Evolutionary conservation across 2,329 filamentous ascomycete species (phyloP).

Genomic region (Diplodia mutila): DNA sequence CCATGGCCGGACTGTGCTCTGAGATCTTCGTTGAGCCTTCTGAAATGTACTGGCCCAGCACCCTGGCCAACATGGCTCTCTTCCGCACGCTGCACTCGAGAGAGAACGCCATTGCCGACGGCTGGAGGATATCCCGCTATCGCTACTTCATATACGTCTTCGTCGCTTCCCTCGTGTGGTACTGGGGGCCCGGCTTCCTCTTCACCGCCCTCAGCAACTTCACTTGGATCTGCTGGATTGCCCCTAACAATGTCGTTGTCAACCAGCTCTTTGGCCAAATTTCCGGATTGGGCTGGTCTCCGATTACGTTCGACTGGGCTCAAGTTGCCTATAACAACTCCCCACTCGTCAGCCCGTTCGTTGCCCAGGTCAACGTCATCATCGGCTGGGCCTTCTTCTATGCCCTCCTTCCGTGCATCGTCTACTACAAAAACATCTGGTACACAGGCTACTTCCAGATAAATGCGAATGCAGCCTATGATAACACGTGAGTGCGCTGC

Average conservation of each 20-base stretch:
- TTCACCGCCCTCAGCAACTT: slow-evolving; percentile 72
- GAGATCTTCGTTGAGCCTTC: slow-evolving; percentile 51
- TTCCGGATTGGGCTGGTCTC: slow-evolving; percentile 69
- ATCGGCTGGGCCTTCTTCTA: slow-evolving; percentile 40
- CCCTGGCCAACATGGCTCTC: slow-evolving; percentile 67
- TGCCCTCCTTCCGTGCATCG: slow-evolving; percentile 38
- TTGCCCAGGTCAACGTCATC: slow-evolving; percentile 39
- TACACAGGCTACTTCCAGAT: slow-evolving; percentile 43
- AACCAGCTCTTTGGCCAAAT: slow-evolving; percentile 75
- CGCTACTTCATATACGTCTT: slow-evolving; percentile 66
- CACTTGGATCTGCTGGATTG: slow-evolving; percentile 69
- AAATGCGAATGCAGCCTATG: slow-evolving; percentile 39
- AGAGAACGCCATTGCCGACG: slow-evolving; percentile 61
- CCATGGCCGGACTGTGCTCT: slow-evolving; percentile 35
- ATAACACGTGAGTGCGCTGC: slow-evolving; percentile 37
- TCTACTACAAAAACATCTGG: slow-evolving; percentile 38
- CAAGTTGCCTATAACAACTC: slow-evolving; percentile 37
- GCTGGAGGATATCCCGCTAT: slow-evolving; percentile 69
- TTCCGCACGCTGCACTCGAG: slow-evolving; percentile 76
- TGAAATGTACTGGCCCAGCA: slow-evolving; percentile 75
- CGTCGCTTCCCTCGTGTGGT: slow-evolving; percentile 54
- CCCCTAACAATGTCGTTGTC: slow-evolving; percentile 67
- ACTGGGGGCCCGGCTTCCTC: slow-evolving; percentile 62
- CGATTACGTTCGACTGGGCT: slow-evolving; percentile 78
- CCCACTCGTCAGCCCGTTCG: slow-evolving; percentile 38